These are phyloP conservation scores for Coemansia sp. DNA, from an alignment of 371 early-diverging fungal species.

Conservation along the genomic window DNA sequence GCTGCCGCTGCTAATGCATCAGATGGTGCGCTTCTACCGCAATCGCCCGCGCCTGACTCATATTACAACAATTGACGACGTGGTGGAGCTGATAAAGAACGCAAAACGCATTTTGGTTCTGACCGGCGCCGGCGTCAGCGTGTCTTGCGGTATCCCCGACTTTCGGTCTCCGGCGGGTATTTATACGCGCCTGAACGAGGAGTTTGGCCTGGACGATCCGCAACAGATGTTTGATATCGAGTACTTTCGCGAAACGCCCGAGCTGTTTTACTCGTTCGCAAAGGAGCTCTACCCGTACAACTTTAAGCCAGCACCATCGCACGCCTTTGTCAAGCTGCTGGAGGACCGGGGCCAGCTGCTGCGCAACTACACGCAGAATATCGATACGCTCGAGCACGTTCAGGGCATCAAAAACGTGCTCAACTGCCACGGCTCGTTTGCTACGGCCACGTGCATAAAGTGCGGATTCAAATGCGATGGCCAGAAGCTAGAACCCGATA, in stretches of 20 bases:
- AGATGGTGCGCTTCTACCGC: constrained; percentile 58
- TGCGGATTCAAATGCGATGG: constrained; percentile 80
- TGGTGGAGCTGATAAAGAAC: constrained; percentile 61
- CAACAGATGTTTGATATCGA: constrained; percentile 92
- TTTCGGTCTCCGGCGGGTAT: constrained; percentile 97
- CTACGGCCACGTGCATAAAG: constrained; percentile 84
- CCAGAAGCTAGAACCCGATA: constrained; percentile 72
- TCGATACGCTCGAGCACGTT: constrained; percentile 94
- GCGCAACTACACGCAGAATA: constrained; percentile 98
- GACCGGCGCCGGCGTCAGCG: constrained; percentile 93
- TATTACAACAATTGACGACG: constrained; percentile 73
- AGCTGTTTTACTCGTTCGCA: constrained; percentile 93
- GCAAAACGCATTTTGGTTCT: constrained; percentile 84
- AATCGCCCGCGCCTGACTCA: constrained; percentile 51
- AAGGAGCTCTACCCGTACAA: constrained; percentile 85
- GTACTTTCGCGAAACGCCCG: constrained; percentile 79
- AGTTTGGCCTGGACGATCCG: constrained; percentile 74
- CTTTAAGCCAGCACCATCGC: constrained; percentile 89
- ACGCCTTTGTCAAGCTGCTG: constrained; percentile 86
- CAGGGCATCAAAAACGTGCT: constrained; percentile 84
- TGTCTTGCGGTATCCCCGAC: constrained; percentile 97
- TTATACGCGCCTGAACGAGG: constrained; percentile 75
- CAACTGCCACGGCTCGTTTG: constrained; percentile 93
- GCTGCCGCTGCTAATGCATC: constrained; percentile 55
- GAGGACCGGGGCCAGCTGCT: constrained; percentile 81